Percentiles rank a stretch among this genome's conserved stretches.
phyloP scores from a whole-genome alignment of 345 rosid genomes.

The Moringa oleifera region DNA sequence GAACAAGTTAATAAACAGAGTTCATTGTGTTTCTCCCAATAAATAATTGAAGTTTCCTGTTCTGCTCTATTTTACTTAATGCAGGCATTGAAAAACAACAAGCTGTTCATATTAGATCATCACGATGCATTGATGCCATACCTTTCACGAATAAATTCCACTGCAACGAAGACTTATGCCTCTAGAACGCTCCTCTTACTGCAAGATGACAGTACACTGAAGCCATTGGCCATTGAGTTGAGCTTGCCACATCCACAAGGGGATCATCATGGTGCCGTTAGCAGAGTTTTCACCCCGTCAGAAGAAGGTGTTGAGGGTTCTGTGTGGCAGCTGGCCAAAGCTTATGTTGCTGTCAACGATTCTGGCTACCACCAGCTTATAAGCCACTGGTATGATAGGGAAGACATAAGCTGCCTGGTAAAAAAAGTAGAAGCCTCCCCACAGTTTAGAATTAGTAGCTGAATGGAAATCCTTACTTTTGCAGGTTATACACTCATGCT shows the following conservation, averaged over 20 bases:
- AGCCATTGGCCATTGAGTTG: constrained; percentile 78
- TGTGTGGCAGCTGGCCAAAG: constrained; percentile 90
- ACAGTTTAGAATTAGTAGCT: not conserved
- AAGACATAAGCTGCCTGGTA: not conserved
- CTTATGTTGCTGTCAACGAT: constrained; percentile 81
- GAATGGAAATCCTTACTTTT: not conserved
- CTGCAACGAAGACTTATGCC: constrained; percentile 75
- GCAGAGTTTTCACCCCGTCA: constrained; percentile 72
- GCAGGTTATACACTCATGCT: constrained; percentile 84
- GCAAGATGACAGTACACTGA: constrained; percentile 64
- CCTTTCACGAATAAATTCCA: constrained; percentile 59
- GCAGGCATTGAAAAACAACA: constrained; percentile 57
- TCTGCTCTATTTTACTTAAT: constrained; percentile 1
- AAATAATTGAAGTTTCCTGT: constrained; percentile 1
- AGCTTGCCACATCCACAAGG: constrained; percentile 90
- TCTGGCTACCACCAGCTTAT: constrained; percentile 92
- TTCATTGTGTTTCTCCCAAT: not conserved
- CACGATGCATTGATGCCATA: constrained; percentile 82
- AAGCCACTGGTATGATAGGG: constrained; percentile 66
- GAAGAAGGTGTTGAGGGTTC: constrained; percentile 52
- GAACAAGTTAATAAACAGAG: not conserved
- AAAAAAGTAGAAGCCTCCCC: constrained; percentile 3
- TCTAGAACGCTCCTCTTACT: constrained; percentile 66
- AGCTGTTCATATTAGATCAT: constrained; percentile 66
- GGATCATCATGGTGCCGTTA: constrained; percentile 55